Conservation (phyloP, 139 green algal genomes). For the Eudorina sp. region DNA sequence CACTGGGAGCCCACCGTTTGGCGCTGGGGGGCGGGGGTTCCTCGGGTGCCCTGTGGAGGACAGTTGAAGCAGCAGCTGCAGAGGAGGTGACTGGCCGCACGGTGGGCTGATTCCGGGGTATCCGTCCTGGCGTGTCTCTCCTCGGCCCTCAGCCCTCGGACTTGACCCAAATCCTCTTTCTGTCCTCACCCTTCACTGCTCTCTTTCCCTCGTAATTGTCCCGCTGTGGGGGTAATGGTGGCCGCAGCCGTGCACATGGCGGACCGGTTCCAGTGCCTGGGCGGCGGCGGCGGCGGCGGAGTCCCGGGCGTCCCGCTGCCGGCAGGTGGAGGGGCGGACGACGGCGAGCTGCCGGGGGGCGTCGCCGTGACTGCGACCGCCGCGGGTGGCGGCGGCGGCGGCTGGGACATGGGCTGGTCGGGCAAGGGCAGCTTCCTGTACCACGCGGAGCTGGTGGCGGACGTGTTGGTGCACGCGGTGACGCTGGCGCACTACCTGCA, state of each 20-base stretch:
- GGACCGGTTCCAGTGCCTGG: not conserved
- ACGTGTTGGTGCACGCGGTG: constrained; percentile 57
- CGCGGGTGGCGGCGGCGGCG: not conserved
- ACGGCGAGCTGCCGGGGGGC: not conserved
- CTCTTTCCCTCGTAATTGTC: no score
- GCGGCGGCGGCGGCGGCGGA: not conserved
- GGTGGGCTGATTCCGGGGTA: no score
- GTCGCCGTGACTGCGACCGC: not conserved
- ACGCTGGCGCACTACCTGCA: constrained; percentile 66
- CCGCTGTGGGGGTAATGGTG: no score
- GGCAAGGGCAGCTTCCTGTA: constrained; percentile 39
- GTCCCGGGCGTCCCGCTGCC: not conserved
- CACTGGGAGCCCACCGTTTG: no score
- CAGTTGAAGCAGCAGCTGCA: no score
- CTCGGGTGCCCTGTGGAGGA: no score
- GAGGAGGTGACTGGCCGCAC: no score
- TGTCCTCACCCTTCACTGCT: no score
- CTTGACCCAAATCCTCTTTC: no score
- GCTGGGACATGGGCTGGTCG: constrained; percentile 15
- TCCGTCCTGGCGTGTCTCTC: no score
- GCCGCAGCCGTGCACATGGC: constrained; percentile 26
- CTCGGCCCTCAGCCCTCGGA: no score
- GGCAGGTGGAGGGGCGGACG: not conserved
- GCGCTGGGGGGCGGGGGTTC: no score
- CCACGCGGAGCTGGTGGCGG: constrained; percentile 56